These are phyloP conservation scores for Henckelia pumila DNA, from an alignment of 257 asterid species.

Conservation along the genomic window DNA sequence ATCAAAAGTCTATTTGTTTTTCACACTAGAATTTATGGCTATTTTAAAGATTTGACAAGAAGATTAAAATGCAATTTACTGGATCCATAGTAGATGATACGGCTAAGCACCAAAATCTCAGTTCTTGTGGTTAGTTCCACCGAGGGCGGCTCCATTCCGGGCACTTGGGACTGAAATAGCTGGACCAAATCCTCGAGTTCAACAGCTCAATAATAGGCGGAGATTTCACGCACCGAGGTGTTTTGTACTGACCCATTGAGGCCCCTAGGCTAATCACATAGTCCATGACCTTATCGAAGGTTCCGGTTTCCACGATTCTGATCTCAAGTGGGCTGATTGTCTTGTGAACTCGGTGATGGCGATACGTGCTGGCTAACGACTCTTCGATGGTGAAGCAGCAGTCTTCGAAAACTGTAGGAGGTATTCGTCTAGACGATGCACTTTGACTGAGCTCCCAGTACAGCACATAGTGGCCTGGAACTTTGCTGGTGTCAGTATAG, in stretches of 20 bases:
- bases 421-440: constrained; percentile 23
- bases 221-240: constrained; percentile 44
- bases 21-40: too few species aligned
- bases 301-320: constrained; percentile 39
- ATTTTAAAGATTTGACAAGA: too few species aligned
- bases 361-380: constrained; percentile 34
- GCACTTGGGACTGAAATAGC: constrained; percentile 37
- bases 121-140: constrained; percentile 27
- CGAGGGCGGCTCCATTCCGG: constrained; percentile 38
- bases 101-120: too few species aligned
- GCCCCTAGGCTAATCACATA: constrained; percentile 42
- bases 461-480: constrained; percentile 41
- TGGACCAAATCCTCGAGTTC: constrained; percentile 29
- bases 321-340: constrained; percentile 40
- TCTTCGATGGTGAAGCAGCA: constrained; percentile 40
- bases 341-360: constrained; percentile 36
- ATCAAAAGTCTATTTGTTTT: too few species aligned
- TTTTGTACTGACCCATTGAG: constrained; percentile 41
- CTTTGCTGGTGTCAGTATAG: constrained; percentile 35
- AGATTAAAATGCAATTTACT: too few species aligned
- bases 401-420: constrained; percentile 30
- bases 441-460: constrained; percentile 35
- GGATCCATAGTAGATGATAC: too few species aligned
- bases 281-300: constrained; percentile 47
- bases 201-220: constrained; percentile 38